Evolutionary conservation across 2,329 filamentous ascomycete species (phyloP).

Genomic region (Fusarium musae): DNA sequence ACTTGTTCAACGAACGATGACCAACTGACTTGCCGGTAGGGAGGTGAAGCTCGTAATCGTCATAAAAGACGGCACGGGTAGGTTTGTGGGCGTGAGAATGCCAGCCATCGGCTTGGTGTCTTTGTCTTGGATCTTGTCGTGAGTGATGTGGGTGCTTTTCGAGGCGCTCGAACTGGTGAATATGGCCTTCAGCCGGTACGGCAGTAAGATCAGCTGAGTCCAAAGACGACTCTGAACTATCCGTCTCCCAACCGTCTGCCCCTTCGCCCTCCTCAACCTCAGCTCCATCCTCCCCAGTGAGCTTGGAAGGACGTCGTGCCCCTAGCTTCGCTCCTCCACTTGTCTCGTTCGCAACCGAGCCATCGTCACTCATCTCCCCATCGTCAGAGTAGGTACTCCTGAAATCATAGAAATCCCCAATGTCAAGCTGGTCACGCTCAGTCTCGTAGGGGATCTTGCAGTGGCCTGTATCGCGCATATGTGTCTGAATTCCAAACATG

Average conservation of each 20-base stretch:
- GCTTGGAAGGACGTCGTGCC: conserved; percentile 64
- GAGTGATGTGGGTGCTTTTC: conserved; percentile 81
- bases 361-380: conserved; percentile 70
- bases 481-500: conserved; percentile 85
- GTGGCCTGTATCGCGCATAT: conserved; percentile 97
- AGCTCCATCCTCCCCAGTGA: conserved; percentile 62
- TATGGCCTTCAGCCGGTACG: conserved; percentile 78
- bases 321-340: conserved; percentile 77
- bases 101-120: conserved; percentile 80
- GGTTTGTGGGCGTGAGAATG: conserved; percentile 85
- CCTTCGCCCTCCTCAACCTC: conserved; percentile 65
- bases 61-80: conserved; percentile 81
- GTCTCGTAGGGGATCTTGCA: conserved; percentile 95
- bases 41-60: conserved; percentile 93
- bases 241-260: conserved; percentile 93
- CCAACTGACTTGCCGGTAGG: conserved; percentile 90
- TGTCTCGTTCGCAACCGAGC: conserved; percentile 53
- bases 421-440: conserved; percentile 90
- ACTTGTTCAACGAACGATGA: conserved; percentile 86
- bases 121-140: conserved; percentile 74
- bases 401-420: conserved; percentile 98
- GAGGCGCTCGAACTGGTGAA: conserved; percentile 77
- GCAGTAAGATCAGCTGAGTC: conserved; percentile 86
- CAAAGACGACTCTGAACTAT: conserved; percentile 87
- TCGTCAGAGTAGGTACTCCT: conserved; percentile 92